Evolutionary conservation across 768 basidiomycete species (phyloP), one percentile per base, ranked within the genome.

Genomic region (Pleurotus pulmonarius): DNA sequence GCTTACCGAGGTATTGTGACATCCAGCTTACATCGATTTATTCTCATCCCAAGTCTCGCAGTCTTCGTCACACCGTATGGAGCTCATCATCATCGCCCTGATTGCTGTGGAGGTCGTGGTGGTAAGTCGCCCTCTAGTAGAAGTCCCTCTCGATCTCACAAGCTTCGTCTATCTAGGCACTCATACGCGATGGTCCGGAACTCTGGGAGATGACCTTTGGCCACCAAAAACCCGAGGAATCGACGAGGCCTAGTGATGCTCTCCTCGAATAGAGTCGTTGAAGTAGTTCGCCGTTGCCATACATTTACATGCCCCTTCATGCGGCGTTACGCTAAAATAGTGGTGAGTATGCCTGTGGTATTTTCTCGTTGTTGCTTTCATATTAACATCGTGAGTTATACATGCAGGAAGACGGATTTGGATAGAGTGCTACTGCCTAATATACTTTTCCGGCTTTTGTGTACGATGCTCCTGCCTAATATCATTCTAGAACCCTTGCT

Each of bases 51-150:
- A 18, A 57, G n/a, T 25, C 47, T 48, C 59, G 8, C 63, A 96
- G 91, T 91, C 92, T 3, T 92, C 90, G 4, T 83, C 81, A 2
- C 92, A 97, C 65, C 85, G 90, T 2, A 94, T 98, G 90, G 96
- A 98, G 71, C 76, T 96, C 4, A 90, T 98, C 59, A 98, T 98
- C 67, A 98, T 98, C 61, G 80, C 83, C 1, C 86, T 98, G 48
- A 97, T 98, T 64, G 92, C 94, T 0, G 92, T 97, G 9, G 94
- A 96, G 69, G 93, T 94, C n/a, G 77, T 93, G 63, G 89, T 97
- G 49, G 94, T 94, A 64, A 67, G 86, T 74, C 34, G 25, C 12
- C 29, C 26, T 48, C 34, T 34, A 9, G 29, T 34, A 8, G 29
- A 9, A 34, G 11, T 34, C 9, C 29, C 29, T 2, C 11, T 8